phyloP scores from a whole-genome alignment of 768 basidiomycete genomes.

The Tricholoma furcatifolium region DNA sequence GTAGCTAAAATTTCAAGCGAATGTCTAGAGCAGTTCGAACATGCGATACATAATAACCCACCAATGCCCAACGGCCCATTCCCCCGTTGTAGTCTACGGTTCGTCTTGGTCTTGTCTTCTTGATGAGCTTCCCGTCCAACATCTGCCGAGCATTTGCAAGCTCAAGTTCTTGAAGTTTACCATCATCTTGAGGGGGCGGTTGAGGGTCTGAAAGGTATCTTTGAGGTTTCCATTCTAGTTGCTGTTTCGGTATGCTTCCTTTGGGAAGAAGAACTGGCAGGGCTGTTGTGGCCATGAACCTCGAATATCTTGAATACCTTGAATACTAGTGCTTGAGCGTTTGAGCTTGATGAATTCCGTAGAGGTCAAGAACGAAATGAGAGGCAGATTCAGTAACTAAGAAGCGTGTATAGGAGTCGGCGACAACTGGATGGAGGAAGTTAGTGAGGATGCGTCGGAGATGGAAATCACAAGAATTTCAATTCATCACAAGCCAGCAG shows the following conservation, averaged over 20 bases:
- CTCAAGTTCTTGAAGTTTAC: slow-evolving; percentile 74
- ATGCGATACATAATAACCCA: slow-evolving; percentile 35
- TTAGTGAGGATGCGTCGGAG: too few relatives aligned
- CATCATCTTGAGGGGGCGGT: slow-evolving; percentile 73
- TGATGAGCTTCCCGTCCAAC: slow-evolving; percentile 79
- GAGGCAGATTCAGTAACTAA: too few relatives aligned
- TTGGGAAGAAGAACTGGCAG: slow-evolving; percentile 60
- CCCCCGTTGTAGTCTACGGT: slow-evolving; percentile 96
- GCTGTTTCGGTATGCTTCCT: slow-evolving; percentile 36
- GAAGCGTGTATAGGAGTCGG: too few relatives aligned
- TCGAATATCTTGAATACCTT: too few relatives aligned
- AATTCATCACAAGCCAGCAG: too few relatives aligned
- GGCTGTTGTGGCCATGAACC: slow-evolving; percentile 12
- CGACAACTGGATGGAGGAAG: too few relatives aligned
- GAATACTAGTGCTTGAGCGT: too few relatives aligned
- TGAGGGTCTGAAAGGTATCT: slow-evolving; percentile 75
- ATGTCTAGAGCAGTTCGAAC: not conserved
- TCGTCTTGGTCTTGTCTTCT: slow-evolving; percentile 88
- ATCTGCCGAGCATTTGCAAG: slow-evolving; percentile 69
- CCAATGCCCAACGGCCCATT: slow-evolving; percentile 82
- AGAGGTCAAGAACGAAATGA: too few relatives aligned
- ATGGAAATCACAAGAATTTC: too few relatives aligned
- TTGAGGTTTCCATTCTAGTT: slow-evolving; percentile 75
- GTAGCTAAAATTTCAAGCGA: slow-evolving; percentile 42
- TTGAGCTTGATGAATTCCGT: too few relatives aligned